Evolutionary conservation across 176 grass and related monocot genomes (phyloP).

Genomic region (Carex pumila): DNA sequence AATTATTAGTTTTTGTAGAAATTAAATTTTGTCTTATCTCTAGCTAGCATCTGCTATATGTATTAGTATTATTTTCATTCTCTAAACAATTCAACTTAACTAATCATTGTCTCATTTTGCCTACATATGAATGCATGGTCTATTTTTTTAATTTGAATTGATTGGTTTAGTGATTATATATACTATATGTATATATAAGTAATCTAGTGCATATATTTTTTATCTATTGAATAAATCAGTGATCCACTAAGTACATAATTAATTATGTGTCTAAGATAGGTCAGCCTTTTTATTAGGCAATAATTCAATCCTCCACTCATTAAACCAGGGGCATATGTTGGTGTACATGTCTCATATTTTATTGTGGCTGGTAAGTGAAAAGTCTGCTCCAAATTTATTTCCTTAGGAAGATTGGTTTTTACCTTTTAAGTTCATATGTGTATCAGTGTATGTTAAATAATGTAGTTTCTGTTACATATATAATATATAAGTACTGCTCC

Average conservation of each 20-base stretch:
- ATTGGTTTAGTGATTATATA: neutral
- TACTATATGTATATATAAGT: neutral
- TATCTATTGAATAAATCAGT: neutral
- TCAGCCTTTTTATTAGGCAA: neutral
- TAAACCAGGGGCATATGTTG: neutral
- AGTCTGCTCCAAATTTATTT: neutral
- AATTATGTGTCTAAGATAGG: neutral
- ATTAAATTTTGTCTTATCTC: slow-evolving; percentile 1
- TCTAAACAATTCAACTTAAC: neutral
- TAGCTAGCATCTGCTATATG: neutral
- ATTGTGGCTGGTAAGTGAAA: neutral
- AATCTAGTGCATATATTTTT: neutral
- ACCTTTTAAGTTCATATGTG: neutral
- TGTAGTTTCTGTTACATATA: neutral
- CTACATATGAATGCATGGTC: neutral
- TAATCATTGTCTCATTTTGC: neutral
- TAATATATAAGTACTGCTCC: neutral
- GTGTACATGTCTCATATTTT: neutral
- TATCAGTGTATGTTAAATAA: neutral
- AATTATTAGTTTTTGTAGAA: slow-evolving; percentile 13
- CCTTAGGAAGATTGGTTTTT: too few species aligned
- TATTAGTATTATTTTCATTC: neutral
- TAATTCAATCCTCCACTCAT: neutral
- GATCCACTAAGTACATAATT: neutral
- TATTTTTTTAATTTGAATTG: neutral